A percentile compares a stretch with the other conserved stretches of the same genome.
Evolutionary conservation across 257 asterid genomes (phyloP).

Genomic region (Solanum appendiculatum): DNA sequence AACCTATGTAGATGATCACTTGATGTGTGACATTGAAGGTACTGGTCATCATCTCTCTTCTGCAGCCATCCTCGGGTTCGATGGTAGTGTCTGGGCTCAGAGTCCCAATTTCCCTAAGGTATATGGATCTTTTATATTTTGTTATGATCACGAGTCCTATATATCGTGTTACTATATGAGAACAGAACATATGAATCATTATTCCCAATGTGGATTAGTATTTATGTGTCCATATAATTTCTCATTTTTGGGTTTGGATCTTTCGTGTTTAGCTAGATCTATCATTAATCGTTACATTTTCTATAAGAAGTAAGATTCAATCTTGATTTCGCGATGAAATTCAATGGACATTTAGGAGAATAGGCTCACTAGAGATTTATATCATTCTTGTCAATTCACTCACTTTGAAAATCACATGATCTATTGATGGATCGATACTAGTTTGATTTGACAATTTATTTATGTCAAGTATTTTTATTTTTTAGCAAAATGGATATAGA

Average conservation of each 20-base stretch:
- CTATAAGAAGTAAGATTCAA: not conserved
- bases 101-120: conserved; percentile 47
- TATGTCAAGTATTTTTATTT: not conserved
- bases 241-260: not conserved
- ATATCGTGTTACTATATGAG: not conserved
- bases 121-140: not conserved
- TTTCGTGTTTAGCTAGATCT: not conserved
- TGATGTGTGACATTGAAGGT: conserved; percentile 53
- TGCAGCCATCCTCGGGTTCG: conserved; percentile 52
- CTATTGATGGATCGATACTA: not conserved
- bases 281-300: not conserved
- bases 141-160: not conserved
- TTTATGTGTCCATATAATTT: not conserved
- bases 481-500: not conserved
- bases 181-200: not conserved
- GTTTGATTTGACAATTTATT: not conserved
- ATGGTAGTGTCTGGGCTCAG: conserved; percentile 51
- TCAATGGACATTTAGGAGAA: not conserved
- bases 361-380: not conserved
- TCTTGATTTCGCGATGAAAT: not conserved
- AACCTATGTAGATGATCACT: conserved; percentile 46
- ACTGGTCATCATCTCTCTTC: conserved; percentile 34
- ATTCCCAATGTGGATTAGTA: not conserved
- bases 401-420: not conserved
- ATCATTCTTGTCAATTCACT: not conserved